Conservation (phyloP, 805 yeast genomes). For the Ogataea populi-albae region DNA sequence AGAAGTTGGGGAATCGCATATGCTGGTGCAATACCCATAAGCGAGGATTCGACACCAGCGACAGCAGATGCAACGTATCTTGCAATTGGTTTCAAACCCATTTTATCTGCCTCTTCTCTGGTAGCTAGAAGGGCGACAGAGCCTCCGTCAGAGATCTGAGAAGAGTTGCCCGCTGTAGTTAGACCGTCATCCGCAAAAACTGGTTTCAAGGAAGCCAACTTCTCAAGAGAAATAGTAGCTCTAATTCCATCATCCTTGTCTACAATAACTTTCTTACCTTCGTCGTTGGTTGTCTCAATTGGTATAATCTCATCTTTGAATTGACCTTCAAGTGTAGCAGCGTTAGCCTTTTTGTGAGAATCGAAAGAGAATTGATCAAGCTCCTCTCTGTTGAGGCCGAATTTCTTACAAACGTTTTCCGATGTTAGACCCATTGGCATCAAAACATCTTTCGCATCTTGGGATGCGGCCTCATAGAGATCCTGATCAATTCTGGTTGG, state of each 20-base stretch:
- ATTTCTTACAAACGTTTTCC: conserved; percentile 29
- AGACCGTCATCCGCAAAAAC: conserved; percentile 31
- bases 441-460: conserved; percentile 30
- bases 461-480: conserved; percentile 27
- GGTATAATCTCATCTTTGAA: conserved; percentile 29
- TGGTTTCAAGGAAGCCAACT: conserved; percentile 27
- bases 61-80: conserved; percentile 32
- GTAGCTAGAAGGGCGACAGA: conserved; percentile 36
- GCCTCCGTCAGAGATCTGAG: conserved; percentile 38
- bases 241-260: conserved; percentile 24
- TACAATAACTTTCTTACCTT: conserved; percentile 13
- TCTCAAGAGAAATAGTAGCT: conserved; percentile 23
- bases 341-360: conserved; percentile 27
- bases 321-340: conserved; percentile 26
- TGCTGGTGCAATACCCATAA: conserved; percentile 39
- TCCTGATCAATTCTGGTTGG: conserved; percentile 32
- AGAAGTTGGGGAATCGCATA: conserved; percentile 30
- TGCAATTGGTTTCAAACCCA: conserved; percentile 34
- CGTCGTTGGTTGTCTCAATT: conserved; percentile 16
- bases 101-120: conserved; percentile 33
- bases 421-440: conserved; percentile 35
- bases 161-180: conserved; percentile 38
- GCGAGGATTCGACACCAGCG: conserved; percentile 35
- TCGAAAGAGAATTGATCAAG: conserved; percentile 29
- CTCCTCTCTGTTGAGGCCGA: conserved; percentile 26